phyloP scores from a whole-genome alignment of 2,329 filamentous ascomycete genomes.

The Sporothrix luriei region DNA sequence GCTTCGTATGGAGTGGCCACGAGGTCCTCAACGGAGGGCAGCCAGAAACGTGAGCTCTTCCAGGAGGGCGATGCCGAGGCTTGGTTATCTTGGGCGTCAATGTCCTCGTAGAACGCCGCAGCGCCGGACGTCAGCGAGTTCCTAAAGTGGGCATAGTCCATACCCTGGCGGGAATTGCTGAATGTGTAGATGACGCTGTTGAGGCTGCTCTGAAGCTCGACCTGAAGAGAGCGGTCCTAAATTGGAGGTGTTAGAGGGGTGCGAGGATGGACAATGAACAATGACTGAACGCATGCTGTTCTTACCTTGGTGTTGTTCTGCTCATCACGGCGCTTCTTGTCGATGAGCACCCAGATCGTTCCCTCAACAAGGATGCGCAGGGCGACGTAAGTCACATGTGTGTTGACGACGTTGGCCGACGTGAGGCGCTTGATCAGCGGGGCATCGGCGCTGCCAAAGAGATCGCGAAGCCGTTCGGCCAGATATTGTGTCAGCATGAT shows the following conservation, averaged over 20 bases:
- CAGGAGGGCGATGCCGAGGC: conserved; percentile 4
- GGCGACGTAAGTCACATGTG: conserved; percentile 34
- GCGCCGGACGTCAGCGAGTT: background rate
- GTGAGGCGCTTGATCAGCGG: conserved; percentile 23
- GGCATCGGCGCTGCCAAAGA: conserved; percentile 30
- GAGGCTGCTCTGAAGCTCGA: conserved; percentile 30
- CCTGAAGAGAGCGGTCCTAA: conserved; percentile 31
- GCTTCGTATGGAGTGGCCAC: background rate
- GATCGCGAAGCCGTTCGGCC: conserved; percentile 20
- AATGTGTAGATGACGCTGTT: conserved; percentile 30
- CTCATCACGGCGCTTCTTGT: conserved; percentile 35
- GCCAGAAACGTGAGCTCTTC: conserved; percentile 22
- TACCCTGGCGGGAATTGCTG: conserved; percentile 4
- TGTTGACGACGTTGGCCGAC: conserved; percentile 22
- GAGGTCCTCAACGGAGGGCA: background rate
- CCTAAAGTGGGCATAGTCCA: conserved; percentile 12
- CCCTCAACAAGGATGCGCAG: conserved; percentile 34
- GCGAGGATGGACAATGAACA: background rate
- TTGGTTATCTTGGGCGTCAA: background rate
- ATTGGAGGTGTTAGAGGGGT: background rate
- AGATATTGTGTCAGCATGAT: conserved; percentile 32
- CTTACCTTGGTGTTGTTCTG: conserved; percentile 33
- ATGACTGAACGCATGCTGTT: no score
- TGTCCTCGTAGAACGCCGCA: conserved; percentile 7
- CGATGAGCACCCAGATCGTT: conserved; percentile 32